These are phyloP conservation scores for Vitis hybrid DNA, from an alignment of 177 flowering plant species.

Conservation along the genomic window DNA sequence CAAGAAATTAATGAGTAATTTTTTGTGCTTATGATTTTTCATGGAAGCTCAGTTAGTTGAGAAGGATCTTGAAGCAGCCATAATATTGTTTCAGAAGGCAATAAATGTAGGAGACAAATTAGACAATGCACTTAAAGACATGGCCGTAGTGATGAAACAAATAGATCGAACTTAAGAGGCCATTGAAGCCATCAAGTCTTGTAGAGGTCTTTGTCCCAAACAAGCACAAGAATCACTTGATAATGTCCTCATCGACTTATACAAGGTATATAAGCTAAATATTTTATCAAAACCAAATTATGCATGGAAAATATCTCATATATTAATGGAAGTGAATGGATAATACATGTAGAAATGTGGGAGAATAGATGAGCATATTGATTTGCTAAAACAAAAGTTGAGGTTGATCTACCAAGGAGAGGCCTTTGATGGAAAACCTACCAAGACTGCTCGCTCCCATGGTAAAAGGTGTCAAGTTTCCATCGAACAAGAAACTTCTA, in stretches of 20 bases:
- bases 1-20: neutral
- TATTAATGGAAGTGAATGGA: neutral
- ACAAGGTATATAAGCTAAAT: slow-evolving; percentile 39
- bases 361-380: slow-evolving; percentile 59
- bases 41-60: slow-evolving; percentile 34
- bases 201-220: slow-evolving; percentile 50
- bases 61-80: slow-evolving; percentile 57
- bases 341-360: slow-evolving; percentile 54
- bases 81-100: slow-evolving; percentile 62
- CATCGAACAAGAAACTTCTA: slow-evolving; percentile 57
- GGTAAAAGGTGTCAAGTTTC: slow-evolving; percentile 74
- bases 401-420: slow-evolving; percentile 58
- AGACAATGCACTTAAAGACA: slow-evolving; percentile 68
- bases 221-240: slow-evolving; percentile 61
- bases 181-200: slow-evolving; percentile 63
- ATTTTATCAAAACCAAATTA: no score
- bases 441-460: slow-evolving; percentile 69
- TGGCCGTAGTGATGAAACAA: slow-evolving; percentile 78
- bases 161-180: slow-evolving; percentile 58
- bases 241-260: slow-evolving; percentile 61
- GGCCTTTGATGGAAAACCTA: slow-evolving; percentile 62
- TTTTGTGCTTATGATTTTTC: neutral
- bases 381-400: slow-evolving; percentile 53
- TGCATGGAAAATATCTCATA: no score
- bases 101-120: slow-evolving; percentile 65